Conservation (phyloP, 129 eudicot genomes). For the Apium graveolens region DNA sequence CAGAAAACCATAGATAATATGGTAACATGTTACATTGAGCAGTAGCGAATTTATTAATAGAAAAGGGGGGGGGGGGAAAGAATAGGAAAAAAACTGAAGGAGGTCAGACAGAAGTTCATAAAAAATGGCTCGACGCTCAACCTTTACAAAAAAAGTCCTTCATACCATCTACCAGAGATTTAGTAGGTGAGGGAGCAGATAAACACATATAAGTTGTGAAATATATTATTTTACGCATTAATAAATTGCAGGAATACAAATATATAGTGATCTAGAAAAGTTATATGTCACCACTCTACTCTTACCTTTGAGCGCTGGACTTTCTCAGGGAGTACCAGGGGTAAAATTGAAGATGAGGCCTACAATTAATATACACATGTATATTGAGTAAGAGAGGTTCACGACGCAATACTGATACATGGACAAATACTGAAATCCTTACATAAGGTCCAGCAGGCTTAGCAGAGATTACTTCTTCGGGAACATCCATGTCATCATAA, state of each 20-base stretch:
- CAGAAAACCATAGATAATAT: constrained; percentile 5
- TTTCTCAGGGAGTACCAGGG: constrained; percentile 82
- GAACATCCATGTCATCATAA: constrained; percentile 35
- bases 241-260: background rate
- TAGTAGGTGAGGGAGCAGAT: background rate
- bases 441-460: constrained; percentile 62
- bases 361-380: constrained; percentile 28
- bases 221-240: background rate
- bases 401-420: constrained; percentile 6
- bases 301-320: constrained; percentile 77
- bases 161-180: background rate
- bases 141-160: background rate
- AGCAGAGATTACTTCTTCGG: constrained; percentile 40
- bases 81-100: background rate
- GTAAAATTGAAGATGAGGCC: constrained; percentile 70
- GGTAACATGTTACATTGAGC: background rate
- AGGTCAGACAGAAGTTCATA: background rate
- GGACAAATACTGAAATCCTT: constrained; percentile 15
- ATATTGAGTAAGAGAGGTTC: constrained; percentile 3
- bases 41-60: background rate
- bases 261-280: background rate
- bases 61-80: background rate
- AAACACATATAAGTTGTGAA: background rate
- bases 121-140: background rate
- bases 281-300: background rate